These are phyloP conservation scores for Dalechampia spathulata DNA, from an alignment of 441 rosid species.

Conservation along the genomic window DNA sequence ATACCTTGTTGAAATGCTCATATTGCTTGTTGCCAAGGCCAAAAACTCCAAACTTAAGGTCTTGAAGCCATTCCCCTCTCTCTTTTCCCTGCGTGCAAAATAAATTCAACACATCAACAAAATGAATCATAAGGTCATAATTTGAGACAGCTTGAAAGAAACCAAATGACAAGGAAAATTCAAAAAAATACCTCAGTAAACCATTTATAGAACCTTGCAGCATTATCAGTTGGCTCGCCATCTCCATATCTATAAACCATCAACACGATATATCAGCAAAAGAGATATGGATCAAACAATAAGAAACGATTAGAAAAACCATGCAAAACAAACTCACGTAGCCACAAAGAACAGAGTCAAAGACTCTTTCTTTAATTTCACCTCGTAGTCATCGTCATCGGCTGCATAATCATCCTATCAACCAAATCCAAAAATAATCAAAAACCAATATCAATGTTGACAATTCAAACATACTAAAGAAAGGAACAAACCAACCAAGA, in stretches of 20 bases:
- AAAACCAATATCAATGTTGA: neutral
- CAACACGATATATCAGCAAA: conserved; percentile 8
- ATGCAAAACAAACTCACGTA: conserved; percentile 46
- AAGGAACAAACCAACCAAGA: neutral
- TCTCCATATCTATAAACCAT: conserved; percentile 70
- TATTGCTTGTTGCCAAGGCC: conserved; percentile 98
- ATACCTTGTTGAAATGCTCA: conserved; percentile 94
- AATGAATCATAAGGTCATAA: neutral
- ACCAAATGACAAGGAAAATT: neutral
- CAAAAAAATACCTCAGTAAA: conserved; percentile 66
- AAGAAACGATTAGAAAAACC: neutral
- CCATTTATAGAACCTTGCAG: conserved; percentile 98
- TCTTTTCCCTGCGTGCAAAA: conserved; percentile 49
- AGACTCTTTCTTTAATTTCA: conserved; percentile 78
- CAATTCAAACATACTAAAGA: neutral
- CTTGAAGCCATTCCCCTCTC: conserved; percentile 67
- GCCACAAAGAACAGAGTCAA: conserved; percentile 82
- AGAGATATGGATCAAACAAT: neutral
- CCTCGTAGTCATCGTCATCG: conserved; percentile 89
- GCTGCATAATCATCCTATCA: conserved; percentile 87
- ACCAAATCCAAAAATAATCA: neutral
- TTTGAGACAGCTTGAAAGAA: too few relatives aligned
- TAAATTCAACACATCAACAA: neutral
- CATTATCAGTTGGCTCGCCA: conserved; percentile 98
- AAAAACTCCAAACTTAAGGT: conserved; percentile 74